Evolutionary conservation across 2,329 filamentous ascomycete species (phyloP).

Genomic region (Trichophyton equinum): DNA sequence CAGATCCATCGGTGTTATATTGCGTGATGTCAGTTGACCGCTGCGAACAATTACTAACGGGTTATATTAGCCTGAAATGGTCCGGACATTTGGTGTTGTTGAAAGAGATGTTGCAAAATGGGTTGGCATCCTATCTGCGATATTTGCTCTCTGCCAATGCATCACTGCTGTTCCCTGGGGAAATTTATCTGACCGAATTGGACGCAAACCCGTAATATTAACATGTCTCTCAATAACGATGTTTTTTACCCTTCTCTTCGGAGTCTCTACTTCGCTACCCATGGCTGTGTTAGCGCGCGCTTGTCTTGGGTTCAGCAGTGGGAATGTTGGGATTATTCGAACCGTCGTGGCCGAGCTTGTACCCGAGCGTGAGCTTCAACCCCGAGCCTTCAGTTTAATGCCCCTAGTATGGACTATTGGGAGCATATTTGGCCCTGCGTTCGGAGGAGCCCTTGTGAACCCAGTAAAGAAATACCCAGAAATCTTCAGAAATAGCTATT

Average conservation of each 20-base stretch:
- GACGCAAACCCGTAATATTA: slow-evolving; percentile 72
- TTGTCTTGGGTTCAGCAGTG: slow-evolving; percentile 72
- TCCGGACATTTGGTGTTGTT: slow-evolving; percentile 61
- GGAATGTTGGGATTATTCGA: slow-evolving; percentile 85
- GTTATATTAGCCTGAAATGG: slow-evolving; percentile 58
- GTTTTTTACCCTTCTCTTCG: slow-evolving; percentile 68
- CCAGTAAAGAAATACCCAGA: slow-evolving; percentile 62
- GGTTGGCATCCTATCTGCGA: slow-evolving; percentile 61
- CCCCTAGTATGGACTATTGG: slow-evolving; percentile 81
- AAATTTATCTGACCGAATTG: slow-evolving; percentile 61
- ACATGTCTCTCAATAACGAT: slow-evolving; percentile 64
- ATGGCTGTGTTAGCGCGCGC: slow-evolving; percentile 71
- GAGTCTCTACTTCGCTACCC: slow-evolving; percentile 62
- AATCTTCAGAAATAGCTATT: slow-evolving; percentile 52
- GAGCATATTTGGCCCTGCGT: slow-evolving; percentile 72
- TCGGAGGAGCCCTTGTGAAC: slow-evolving; percentile 76
- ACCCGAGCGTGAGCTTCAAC: slow-evolving; percentile 72
- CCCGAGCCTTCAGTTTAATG: slow-evolving; percentile 84
- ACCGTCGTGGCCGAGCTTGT: slow-evolving; percentile 92
- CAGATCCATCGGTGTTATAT: background rate
- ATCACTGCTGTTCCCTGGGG: slow-evolving; percentile 64
- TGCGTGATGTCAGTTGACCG: background rate
- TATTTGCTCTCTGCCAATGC: slow-evolving; percentile 61
- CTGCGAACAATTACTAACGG: slow-evolving; percentile 12
- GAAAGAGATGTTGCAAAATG: slow-evolving; percentile 60